phyloP scores from a whole-genome alignment of 129 eudicot genomes.

The Logfia minima region DNA sequence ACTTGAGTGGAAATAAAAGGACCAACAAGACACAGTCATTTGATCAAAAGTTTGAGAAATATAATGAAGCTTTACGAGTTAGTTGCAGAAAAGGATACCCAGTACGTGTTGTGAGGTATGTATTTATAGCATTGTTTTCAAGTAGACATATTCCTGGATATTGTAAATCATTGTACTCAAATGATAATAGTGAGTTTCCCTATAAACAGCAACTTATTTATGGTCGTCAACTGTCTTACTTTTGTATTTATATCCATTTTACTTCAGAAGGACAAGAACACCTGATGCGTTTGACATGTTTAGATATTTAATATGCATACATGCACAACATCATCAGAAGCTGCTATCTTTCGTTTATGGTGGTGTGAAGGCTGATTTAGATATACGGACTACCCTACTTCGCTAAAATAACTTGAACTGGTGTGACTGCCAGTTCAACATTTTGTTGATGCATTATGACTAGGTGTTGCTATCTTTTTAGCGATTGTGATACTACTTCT shows the following conservation, averaged over 20 bases:
- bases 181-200: too few species aligned
- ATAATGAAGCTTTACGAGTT: slow-evolving; percentile 77
- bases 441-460: background rate
- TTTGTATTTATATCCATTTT: background rate
- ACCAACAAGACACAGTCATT: slow-evolving; percentile 86
- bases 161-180: too few species aligned
- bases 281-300: too few species aligned
- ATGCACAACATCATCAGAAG: too few species aligned
- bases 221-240: background rate
- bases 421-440: background rate
- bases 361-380: background rate
- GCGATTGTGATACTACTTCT: background rate
- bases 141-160: too few species aligned
- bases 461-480: background rate
- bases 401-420: background rate
- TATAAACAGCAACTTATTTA: too few species aligned
- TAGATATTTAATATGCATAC: too few species aligned
- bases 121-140: slow-evolving; percentile 2
- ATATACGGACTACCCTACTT: too few species aligned
- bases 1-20: slow-evolving; percentile 82
- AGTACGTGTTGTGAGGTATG: slow-evolving; percentile 89
- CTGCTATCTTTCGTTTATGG: background rate
- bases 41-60: slow-evolving; percentile 71
- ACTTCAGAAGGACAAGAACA: background rate
- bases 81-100: slow-evolving; percentile 93